phyloP scores from a whole-genome alignment of 495 filamentous ascomycete genomes.

The Lasiosphaeriaceae sp. region DNA sequence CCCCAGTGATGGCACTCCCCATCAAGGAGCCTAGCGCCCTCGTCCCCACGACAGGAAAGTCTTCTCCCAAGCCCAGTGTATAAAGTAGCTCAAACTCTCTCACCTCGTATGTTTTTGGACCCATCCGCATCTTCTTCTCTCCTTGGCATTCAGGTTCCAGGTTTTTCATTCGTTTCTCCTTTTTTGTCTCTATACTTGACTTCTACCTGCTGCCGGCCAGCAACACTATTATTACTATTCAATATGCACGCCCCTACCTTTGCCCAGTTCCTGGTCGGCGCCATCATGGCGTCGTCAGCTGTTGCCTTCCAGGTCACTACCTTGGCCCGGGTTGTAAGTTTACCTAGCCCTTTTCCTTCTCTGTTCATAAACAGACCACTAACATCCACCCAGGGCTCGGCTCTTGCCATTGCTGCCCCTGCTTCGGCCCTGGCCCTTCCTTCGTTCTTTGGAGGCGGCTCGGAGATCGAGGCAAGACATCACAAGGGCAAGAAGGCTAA shows the following conservation, averaged over 20 bases:
- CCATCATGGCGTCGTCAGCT: constrained; percentile 28
- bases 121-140: constrained; percentile 10
- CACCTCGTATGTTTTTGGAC: constrained; percentile 6
- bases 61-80: constrained; percentile 3
- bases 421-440: constrained; percentile 7
- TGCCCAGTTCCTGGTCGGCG: constrained; percentile 28
- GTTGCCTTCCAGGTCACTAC: constrained; percentile 26
- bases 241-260: constrained; percentile 33
- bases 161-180: constrained; percentile 12
- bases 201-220: constrained; percentile 21
- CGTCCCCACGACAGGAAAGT: background rate
- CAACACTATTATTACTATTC: constrained; percentile 12
- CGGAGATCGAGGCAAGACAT: constrained; percentile 15
- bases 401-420: constrained; percentile 17
- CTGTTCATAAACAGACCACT: background rate
- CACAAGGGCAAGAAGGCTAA: constrained; percentile 13
- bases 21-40: background rate
- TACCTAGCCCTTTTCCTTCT: background rate
- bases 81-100: constrained; percentile 17
- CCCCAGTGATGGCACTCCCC: background rate
- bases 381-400: constrained; percentile 10
- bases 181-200: constrained; percentile 13
- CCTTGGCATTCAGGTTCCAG: constrained; percentile 2
- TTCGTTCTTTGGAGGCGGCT: background rate
- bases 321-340: constrained; percentile 21